Evolutionary conservation across 768 basidiomycete genomes (phyloP), one percentile per base, ranked within the genome.

Genomic region (Rhizopogon vesiculosus): DNA sequence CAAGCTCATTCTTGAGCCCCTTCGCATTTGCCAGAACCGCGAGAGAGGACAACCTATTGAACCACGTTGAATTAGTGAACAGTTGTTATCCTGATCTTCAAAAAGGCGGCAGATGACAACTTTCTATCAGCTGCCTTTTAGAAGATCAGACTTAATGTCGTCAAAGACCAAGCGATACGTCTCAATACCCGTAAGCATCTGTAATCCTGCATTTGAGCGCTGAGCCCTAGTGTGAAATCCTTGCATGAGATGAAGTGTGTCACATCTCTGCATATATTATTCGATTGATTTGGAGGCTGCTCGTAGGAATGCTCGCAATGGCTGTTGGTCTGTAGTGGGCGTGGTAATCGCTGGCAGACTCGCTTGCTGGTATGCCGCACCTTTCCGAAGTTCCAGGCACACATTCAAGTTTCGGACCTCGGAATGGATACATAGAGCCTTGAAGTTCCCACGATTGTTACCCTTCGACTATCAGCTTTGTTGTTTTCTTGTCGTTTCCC

Each of bases 381-480:
- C 8, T 33, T 33, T 8, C n/a, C n/a, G n/a, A n/a, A n/a, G n/a
- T n/a, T n/a, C n/a, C 31, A 10, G 25, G 33, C 25, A 25, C 25
- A 25, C 25, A 5, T 5, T 25, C 25, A 4, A 25, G 25, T 25
- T 7, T 12, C 12, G 5, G 51, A 52, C 18, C n/a, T 43, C 64
- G 57, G 65, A 56, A 51, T 62, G 65, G 62, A 62, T 61, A 64
- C 56, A 54, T 60, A 65, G 63, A 56, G 38, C 28, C 38, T 31
- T 51, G 45, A 54, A 18, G 53, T 68, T 71, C 69, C 56, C 68
- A 71, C 68, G 69, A 48, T 58, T 54, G 40, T 56, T 59, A 50
- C 58, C 62, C 55, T 63, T 54, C 59, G 39, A 39, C 35, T 56
- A 51, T 45, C 35, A 54, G 44, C 45, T 48, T 41, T 59, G 46